These are phyloP conservation scores for Syzygium aqueum DNA, from an alignment of 345 rosid species.

Conservation along the genomic window DNA sequence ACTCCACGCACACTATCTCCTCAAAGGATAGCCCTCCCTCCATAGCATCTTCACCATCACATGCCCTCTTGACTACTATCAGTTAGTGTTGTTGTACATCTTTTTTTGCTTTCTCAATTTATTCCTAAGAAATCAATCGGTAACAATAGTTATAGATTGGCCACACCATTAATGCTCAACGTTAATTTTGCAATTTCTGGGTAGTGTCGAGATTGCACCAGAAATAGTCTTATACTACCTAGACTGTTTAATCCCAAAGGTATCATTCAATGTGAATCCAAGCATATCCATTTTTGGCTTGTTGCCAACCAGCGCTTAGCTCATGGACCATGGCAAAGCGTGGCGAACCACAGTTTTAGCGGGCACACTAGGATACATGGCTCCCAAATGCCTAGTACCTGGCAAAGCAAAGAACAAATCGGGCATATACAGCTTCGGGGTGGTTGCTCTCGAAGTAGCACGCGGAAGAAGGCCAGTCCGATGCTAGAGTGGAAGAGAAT, in stretches of 20 bases:
- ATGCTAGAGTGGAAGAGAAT: not conserved
- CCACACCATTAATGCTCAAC: too few species aligned
- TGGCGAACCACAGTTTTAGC: conserved; percentile 10
- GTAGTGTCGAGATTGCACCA: not conserved
- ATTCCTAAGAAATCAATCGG: not conserved
- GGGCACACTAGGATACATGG: conserved; percentile 20
- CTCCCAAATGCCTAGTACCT: conserved; percentile 10
- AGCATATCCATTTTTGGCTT: conserved; percentile 24
- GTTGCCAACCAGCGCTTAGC: not conserved
- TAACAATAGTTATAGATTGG: not conserved
- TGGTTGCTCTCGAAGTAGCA: conserved; percentile 23
- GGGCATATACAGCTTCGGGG: conserved; percentile 24
- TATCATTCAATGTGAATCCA: conserved; percentile 8
- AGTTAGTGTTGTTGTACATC: not conserved
- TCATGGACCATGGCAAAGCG: conserved; percentile 15
- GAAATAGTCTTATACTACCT: not conserved
- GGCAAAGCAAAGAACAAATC: conserved; percentile 24
- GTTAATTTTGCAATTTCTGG: too few species aligned
- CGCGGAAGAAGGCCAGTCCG: conserved; percentile 3
- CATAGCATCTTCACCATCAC: not conserved
- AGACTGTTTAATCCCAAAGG: not conserved
- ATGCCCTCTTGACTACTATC: not conserved
- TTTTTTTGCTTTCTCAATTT: not conserved
- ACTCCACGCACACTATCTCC: not conserved
- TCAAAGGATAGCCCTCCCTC: not conserved